phyloP scores from a whole-genome alignment of 1,284 basidiomycete genomes.

The Xanthoconium separans region DNA sequence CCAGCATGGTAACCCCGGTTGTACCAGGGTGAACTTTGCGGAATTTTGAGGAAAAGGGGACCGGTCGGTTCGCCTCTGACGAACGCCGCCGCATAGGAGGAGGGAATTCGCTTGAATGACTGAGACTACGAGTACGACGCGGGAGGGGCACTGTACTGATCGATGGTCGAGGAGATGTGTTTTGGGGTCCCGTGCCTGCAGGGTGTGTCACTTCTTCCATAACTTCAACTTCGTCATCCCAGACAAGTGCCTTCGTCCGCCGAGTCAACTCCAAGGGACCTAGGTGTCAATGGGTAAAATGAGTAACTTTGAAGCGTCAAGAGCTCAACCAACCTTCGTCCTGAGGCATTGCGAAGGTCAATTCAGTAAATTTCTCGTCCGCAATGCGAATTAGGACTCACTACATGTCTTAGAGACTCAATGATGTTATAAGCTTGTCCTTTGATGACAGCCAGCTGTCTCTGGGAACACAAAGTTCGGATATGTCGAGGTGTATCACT shows the following conservation, averaged over 20 bases:
- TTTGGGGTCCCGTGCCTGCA: slow-evolving; percentile 37
- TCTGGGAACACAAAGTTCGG: slow-evolving; percentile 39
- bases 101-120: slow-evolving; percentile 66
- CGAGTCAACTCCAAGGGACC: slow-evolving; percentile 85
- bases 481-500: not conserved
- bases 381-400: slow-evolving; percentile 32
- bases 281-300: slow-evolving; percentile 28
- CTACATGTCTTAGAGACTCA: slow-evolving; percentile 73
- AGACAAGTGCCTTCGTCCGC: slow-evolving; percentile 73
- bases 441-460: slow-evolving; percentile 88
- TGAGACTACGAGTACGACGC: slow-evolving; percentile 58
- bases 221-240: slow-evolving; percentile 84
- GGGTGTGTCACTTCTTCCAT: slow-evolving; percentile 47
- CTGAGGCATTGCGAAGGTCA: slow-evolving; percentile 10
- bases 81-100: slow-evolving; percentile 63
- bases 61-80: slow-evolving; percentile 66
- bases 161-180: slow-evolving; percentile 56
- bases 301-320: slow-evolving; percentile 50
- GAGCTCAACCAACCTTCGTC: slow-evolving; percentile 31
- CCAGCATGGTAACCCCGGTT: slow-evolving; percentile 74
- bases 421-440: slow-evolving; percentile 92
- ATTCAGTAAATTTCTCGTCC: not conserved
- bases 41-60: slow-evolving; percentile 77
- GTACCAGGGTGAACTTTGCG: slow-evolving; percentile 77
- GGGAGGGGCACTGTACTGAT: slow-evolving; percentile 61